Conservation (phyloP, 2,329 filamentous ascomycete species). For the Trichophyton mentagrophytes region DNA sequence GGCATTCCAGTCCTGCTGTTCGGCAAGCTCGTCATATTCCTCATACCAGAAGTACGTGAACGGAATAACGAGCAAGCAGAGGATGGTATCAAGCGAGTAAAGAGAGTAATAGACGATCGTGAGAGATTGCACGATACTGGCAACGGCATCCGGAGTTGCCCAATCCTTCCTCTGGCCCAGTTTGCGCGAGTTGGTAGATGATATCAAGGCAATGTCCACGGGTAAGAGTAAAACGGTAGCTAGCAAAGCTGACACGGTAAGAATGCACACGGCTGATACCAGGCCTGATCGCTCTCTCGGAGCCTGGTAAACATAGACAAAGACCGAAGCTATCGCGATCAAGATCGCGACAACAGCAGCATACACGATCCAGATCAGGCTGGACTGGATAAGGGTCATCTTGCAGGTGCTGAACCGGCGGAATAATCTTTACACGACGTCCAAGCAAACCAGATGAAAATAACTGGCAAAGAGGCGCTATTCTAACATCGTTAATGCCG, state of each 20-base stretch:
- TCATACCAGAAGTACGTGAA: slow-evolving; percentile 99
- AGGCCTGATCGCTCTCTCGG: slow-evolving; percentile 71
- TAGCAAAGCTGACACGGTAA: slow-evolving; percentile 75
- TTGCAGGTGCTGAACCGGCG: not conserved
- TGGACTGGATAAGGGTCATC: slow-evolving; percentile 67
- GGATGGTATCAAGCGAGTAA: slow-evolving; percentile 78
- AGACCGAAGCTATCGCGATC: slow-evolving; percentile 64
- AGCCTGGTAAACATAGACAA: slow-evolving; percentile 83
- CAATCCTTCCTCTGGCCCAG: slow-evolving; percentile 82
- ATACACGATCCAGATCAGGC: slow-evolving; percentile 91
- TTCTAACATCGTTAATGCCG: not conserved
- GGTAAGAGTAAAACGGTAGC: slow-evolving; percentile 86
- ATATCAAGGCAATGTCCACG: slow-evolving; percentile 89
- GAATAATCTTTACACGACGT: not conserved
- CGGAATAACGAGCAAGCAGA: slow-evolving; percentile 80
- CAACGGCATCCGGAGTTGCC: slow-evolving; percentile 72
- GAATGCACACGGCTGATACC: slow-evolving; percentile 71
- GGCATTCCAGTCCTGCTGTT: slow-evolving; percentile 64
- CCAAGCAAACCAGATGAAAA: not conserved
- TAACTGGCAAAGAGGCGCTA: not conserved
- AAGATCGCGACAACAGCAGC: slow-evolving; percentile 67
- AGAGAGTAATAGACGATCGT: slow-evolving; percentile 85
- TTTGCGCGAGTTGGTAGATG: slow-evolving; percentile 64
- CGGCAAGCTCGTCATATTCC: slow-evolving; percentile 85
- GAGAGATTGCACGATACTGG: slow-evolving; percentile 65